Base-by-base conservation (phyloP, 352 stramenopile genomes). In the Globisporangium cystogenes region DNA sequence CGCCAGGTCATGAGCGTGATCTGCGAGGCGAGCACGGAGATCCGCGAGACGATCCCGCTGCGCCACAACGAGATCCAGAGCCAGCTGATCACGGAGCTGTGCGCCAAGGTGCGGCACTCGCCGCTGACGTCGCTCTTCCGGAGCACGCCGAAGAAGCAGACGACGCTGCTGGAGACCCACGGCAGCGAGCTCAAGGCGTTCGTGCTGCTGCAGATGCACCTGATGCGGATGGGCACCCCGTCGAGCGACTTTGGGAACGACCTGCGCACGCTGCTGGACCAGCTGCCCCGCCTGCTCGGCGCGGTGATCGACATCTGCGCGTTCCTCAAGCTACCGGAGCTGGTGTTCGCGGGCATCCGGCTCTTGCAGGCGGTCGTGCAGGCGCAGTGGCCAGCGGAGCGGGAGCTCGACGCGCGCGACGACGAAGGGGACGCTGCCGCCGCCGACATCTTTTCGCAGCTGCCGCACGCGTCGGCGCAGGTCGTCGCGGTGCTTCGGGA, bases 241-340 rank as follows among this genome's bases (percentile, higher is more conserved):
- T 99, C 99, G 23, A 98, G 84, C 53, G 97, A 99, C 67, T 99
- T 99, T 64, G 79, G 88, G 20, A 99, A 98, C 56, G 98, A 99
- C 64, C 90, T 98, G 23, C 92, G 90, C 20, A 91, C 80, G 50
- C 78, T 99, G 27, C 66, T 99, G 41, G 97, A 99, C 55, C 96
- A 99, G 54, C 55, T 98, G 18, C 84, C 94, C 23, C 91, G 97
- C 36, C 62, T 99, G 29, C 66, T 99, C 6, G 95, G 95, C 42
- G 96, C 97, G 2, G 70, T 90, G 26, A 87, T 98, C 39, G 90
- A 98, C 47, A 80, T 98, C 26, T 84, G 80, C 8, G 87, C 82
- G 3, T 27, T 72, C 29, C 40, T 85, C n/a, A 70, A 86, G 53
- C 67, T 83, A 33, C 48, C 67, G 7, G 57, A 67, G 20, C 57